These are phyloP conservation scores for Fusarium lyarnte DNA, from an alignment of 2,329 filamentous ascomycete species.

Conservation along the genomic window DNA sequence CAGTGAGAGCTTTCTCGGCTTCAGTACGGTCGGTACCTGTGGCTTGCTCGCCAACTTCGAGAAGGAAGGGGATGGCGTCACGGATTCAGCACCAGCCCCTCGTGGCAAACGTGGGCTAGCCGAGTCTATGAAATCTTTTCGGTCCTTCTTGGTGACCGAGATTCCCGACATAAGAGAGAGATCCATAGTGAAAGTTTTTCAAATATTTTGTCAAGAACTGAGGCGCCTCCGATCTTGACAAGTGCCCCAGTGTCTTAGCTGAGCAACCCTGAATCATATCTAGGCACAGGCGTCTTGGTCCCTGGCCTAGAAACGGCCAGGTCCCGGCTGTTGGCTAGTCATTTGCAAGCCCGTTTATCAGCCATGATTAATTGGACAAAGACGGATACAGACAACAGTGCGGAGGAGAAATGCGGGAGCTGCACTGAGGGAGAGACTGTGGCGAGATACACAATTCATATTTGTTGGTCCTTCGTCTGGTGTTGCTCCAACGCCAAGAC, in stretches of 20 bases:
- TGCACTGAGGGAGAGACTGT: not conserved
- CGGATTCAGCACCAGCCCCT: not conserved
- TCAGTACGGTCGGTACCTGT: not conserved
- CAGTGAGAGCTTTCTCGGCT: not conserved
- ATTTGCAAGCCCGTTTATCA: not conserved
- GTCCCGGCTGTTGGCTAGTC: not conserved
- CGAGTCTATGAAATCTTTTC: not conserved
- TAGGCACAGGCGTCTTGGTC: not conserved
- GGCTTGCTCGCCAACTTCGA: not conserved
- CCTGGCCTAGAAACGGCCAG: not conserved
- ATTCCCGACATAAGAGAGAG: not conserved
- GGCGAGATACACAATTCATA: not conserved
- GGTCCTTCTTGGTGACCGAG: not conserved
- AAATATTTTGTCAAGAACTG: not conserved
- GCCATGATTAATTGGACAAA: not conserved
- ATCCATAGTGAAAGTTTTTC: not conserved
- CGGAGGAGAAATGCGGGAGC: conserved; percentile 18
- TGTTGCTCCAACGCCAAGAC: not conserved
- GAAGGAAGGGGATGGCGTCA: not conserved
- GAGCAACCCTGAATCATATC: not conserved
- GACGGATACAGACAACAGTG: not conserved
- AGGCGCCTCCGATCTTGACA: not conserved
- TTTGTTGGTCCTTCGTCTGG: not conserved
- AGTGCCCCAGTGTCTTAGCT: not conserved
- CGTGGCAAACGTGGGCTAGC: conserved; percentile 8